A percentile compares a stretch with the other conserved stretches of the same genome.
These are phyloP conservation scores for Aureobasidium vineae DNA, from an alignment of 2,329 filamentous ascomycete genomes.

Conservation along the genomic window DNA sequence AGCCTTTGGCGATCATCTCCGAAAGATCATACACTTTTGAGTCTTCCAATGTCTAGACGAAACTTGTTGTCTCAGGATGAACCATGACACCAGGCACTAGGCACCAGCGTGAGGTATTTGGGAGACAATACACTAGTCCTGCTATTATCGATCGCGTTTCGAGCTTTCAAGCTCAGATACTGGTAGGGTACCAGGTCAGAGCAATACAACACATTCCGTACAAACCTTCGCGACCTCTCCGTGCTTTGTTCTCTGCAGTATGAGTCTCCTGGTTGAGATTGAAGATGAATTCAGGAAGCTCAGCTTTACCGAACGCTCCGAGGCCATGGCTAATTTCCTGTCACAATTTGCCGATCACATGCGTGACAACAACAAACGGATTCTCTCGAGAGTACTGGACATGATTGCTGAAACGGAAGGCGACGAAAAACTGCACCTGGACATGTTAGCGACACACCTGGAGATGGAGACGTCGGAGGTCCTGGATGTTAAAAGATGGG, in stretches of 20 bases:
- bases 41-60: too few species aligned
- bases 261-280: background rate
- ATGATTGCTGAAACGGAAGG: conserved; percentile 5
- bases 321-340: background rate
- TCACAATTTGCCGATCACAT: background rate
- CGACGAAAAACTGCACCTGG: background rate
- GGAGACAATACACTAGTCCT: too few species aligned
- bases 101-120: too few species aligned
- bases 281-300: background rate
- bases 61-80: too few species aligned
- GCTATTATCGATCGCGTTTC: too few species aligned
- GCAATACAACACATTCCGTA: too few species aligned
- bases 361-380: background rate
- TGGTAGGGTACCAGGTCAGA: too few species aligned
- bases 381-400: background rate
- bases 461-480: background rate
- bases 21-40: too few species aligned
- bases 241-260: background rate
- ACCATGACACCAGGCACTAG: too few species aligned
- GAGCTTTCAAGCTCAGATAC: too few species aligned
- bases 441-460: conserved; percentile 2
- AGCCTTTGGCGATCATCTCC: too few species aligned
- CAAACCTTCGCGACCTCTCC: background rate
- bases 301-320: background rate
- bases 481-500: background rate